A percentile compares a stretch with the other conserved stretches of the same genome.
phyloP scores from a whole-genome alignment of 2,329 filamentous ascomycete species.

The Penicillium sp. region DNA sequence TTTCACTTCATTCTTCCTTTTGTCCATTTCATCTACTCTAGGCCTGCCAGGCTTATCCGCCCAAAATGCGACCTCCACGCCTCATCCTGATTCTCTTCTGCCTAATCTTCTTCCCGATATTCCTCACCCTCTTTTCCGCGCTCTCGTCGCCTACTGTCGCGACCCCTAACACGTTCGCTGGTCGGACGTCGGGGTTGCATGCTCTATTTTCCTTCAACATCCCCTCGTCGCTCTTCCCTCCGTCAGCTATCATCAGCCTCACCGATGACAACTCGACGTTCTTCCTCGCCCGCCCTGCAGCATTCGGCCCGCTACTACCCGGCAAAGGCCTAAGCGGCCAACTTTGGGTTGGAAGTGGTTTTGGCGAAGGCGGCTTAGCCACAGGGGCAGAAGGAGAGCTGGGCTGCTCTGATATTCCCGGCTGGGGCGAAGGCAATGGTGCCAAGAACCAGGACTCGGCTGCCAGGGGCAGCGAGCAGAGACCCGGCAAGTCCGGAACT shows the following conservation, averaged over 20 bases:
- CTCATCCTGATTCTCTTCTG: slow-evolving; percentile 49
- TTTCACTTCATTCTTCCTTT: neutral
- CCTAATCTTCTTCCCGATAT: slow-evolving; percentile 51
- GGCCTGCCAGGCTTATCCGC: slow-evolving; percentile 2
- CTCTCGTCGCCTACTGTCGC: slow-evolving; percentile 43
- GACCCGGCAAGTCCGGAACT: slow-evolving; percentile 25
- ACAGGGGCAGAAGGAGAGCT: slow-evolving; percentile 73
- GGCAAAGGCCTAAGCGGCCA: slow-evolving; percentile 78
- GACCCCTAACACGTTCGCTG: slow-evolving; percentile 38
- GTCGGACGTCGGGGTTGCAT: slow-evolving; percentile 51
- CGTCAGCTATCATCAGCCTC: slow-evolving; percentile 91
- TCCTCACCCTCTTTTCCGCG: slow-evolving; percentile 51
- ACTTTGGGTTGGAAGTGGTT: slow-evolving; percentile 91
- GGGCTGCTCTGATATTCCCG: slow-evolving; percentile 91
- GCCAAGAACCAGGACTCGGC: slow-evolving; percentile 34
- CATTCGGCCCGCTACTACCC: slow-evolving; percentile 82
- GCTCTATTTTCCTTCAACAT: slow-evolving; percentile 70
- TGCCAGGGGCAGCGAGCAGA: slow-evolving; percentile 23
- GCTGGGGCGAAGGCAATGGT: slow-evolving; percentile 69
- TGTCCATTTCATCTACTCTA: slow-evolving; percentile 1
- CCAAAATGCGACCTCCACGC: slow-evolving; percentile 50
- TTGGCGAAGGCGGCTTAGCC: slow-evolving; percentile 67
- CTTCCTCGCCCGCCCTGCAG: slow-evolving; percentile 88
- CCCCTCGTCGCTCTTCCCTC: slow-evolving; percentile 87
- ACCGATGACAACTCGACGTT: slow-evolving; percentile 98